Percentiles rank a stretch among this genome's conserved stretches.
Conservation (phyloP, 441 rosid species). For the Croton setiger region DNA sequence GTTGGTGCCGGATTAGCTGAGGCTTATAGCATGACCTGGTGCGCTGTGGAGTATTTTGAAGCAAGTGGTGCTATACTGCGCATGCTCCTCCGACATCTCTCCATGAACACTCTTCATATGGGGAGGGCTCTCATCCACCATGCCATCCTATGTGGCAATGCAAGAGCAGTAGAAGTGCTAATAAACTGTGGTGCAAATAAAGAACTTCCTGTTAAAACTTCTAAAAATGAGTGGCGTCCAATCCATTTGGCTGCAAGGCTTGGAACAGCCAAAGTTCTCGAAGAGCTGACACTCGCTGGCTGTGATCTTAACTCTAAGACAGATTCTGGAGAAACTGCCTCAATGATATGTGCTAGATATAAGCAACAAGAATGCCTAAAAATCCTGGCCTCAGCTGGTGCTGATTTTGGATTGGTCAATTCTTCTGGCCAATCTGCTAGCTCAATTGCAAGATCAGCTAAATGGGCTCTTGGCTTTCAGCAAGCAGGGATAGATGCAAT, state of each 20-base stretch:
- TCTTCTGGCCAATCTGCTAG: constrained; percentile 42
- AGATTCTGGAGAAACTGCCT: constrained; percentile 67
- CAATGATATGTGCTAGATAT: constrained; percentile 61
- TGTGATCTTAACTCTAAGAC: constrained; percentile 63
- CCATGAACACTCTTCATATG: constrained; percentile 44
- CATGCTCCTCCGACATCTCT: constrained; percentile 51
- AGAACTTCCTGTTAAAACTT: constrained; percentile 43
- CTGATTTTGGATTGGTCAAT: constrained; percentile 75
- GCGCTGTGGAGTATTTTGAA: constrained; percentile 95
- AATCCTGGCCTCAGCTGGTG: constrained; percentile 65
- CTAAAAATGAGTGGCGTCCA: constrained; percentile 49
- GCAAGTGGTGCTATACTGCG: constrained; percentile 63
- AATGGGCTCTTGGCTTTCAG: constrained; percentile 69
- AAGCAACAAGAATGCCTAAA: constrained; percentile 58
- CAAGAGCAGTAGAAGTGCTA: constrained; percentile 60
- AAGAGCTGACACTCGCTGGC: constrained; percentile 50
- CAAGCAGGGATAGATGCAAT: constrained; percentile 51
- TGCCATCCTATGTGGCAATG: constrained; percentile 75
- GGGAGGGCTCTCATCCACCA: constrained; percentile 94
- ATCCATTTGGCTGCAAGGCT: constrained; percentile 74
- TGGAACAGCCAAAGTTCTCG: constrained; percentile 49
- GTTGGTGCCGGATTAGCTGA: constrained; percentile 97
- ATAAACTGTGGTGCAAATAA: constrained; percentile 53
- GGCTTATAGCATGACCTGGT: constrained; percentile 80
- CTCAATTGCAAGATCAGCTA: constrained; percentile 50